phyloP scores from a whole-genome alignment of 805 yeast genomes.

The Torulaspora franciscae region DNA sequence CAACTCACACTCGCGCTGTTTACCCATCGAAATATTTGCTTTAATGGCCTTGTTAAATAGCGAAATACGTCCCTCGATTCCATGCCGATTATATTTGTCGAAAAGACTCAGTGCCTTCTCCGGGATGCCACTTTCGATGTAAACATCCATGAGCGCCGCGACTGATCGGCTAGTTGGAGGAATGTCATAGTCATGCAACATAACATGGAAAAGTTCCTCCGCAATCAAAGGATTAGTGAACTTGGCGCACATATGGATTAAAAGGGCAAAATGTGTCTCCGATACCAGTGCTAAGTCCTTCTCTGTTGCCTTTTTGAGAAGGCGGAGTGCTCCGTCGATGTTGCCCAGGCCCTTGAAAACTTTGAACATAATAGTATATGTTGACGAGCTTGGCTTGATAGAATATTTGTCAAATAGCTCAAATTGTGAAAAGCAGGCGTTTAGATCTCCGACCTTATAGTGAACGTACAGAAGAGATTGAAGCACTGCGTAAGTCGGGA shows the following conservation, averaged over 20 bases:
- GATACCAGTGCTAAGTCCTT: constrained; percentile 14
- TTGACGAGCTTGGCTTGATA: constrained; percentile 25
- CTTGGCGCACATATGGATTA: constrained; percentile 28
- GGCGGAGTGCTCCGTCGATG: constrained; percentile 32
- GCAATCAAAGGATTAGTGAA: constrained; percentile 29
- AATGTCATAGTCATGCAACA: constrained; percentile 30
- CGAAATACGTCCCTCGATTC: constrained; percentile 9
- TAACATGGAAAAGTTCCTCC: constrained; percentile 30
- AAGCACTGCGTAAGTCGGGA: constrained; percentile 39
- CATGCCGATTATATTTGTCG: constrained; percentile 15
- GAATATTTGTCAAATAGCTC: constrained; percentile 30
- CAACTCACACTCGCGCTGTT: constrained; percentile 18
- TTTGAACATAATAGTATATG: constrained; percentile 29
- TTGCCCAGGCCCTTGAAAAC: constrained; percentile 25
- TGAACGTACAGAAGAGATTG: constrained; percentile 28
- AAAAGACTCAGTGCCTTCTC: constrained; percentile 23
- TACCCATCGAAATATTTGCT: constrained; percentile 20
- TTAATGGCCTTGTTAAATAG: constrained; percentile 25
- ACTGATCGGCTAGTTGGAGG: constrained; percentile 26
- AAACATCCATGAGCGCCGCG: constrained; percentile 29
- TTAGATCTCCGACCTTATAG: constrained; percentile 23
- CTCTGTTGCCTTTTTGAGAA: constrained; percentile 30
- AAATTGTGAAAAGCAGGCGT: constrained; percentile 29
- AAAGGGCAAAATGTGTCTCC: constrained; percentile 27
- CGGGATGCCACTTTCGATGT: constrained; percentile 21